Conservation (phyloP, 495 filamentous ascomycete genomes). For the Daldinia caldariorum region DNA sequence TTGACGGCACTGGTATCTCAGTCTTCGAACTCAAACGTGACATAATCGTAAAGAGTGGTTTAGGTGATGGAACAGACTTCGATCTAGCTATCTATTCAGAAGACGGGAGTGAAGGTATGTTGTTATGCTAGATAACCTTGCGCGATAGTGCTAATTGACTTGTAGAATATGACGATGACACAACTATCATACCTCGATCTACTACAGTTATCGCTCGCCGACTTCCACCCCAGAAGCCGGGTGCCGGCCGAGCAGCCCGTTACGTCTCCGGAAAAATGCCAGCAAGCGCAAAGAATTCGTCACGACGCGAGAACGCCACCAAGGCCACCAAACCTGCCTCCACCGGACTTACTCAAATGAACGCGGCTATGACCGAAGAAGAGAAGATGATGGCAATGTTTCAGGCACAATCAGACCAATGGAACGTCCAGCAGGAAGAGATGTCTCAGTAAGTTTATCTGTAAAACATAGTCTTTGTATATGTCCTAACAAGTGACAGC, state of each 20-base stretch:
- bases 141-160: slow-evolving; percentile 41
- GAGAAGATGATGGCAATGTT: slow-evolving; percentile 92
- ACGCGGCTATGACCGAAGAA: slow-evolving; percentile 83
- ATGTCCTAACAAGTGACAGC: slow-evolving; percentile 56
- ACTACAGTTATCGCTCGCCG: slow-evolving; percentile 92
- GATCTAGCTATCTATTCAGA: slow-evolving; percentile 93
- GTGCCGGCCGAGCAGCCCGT: slow-evolving; percentile 87
- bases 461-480: background rate
- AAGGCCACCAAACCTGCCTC: slow-evolving; percentile 68
- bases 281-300: slow-evolving; percentile 81
- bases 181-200: slow-evolving; percentile 90
- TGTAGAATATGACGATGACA: slow-evolving; percentile 95
- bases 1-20: slow-evolving; percentile 97
- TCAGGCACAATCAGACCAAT: slow-evolving; percentile 82
- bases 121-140: background rate
- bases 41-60: slow-evolving; percentile 90
- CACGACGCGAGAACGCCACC: slow-evolving; percentile 68
- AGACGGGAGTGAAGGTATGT: slow-evolving; percentile 88
- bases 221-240: slow-evolving; percentile 80
- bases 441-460: slow-evolving; percentile 83
- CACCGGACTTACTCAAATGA: slow-evolving; percentile 68
- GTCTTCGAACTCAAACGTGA: slow-evolving; percentile 98
- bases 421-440: slow-evolving; percentile 87
- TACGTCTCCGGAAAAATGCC: slow-evolving; percentile 99
- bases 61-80: slow-evolving; percentile 97